phyloP scores from a whole-genome alignment of 192 early-diverging fungal genomes.

The Phycomyces nitens region DNA sequence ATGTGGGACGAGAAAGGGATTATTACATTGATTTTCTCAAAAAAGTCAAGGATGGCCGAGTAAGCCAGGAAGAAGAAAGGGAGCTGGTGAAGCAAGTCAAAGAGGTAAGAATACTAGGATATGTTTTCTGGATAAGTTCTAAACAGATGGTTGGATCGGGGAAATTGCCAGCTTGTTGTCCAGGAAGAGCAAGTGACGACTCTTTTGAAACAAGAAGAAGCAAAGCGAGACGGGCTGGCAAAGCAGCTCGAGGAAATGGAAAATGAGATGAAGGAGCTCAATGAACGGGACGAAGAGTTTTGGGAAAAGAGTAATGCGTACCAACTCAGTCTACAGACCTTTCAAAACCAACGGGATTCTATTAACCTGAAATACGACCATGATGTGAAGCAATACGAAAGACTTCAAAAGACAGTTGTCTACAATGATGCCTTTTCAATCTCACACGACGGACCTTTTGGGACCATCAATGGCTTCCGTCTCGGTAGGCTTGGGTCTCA shows the following conservation, averaged over 20 bases:
- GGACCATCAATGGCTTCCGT: constrained; percentile 92
- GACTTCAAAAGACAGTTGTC: constrained; percentile 88
- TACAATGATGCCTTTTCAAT: constrained; percentile 95
- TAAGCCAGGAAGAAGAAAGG: constrained; percentile 46
- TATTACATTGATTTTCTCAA: constrained; percentile 72
- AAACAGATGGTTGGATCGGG: constrained; percentile 30
- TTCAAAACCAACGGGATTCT: constrained; percentile 75
- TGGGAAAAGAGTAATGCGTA: constrained; percentile 79
- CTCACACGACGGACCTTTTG: constrained; percentile 78
- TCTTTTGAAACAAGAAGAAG: constrained; percentile 35
- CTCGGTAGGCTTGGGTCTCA: constrained; percentile 75
- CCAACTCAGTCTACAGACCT: constrained; percentile 54
- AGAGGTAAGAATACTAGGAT: too few relatives aligned
- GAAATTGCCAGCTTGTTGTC: constrained; percentile 40
- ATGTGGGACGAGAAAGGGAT: constrained; percentile 69
- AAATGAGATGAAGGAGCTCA: constrained; percentile 47
- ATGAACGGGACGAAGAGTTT: constrained; percentile 58
- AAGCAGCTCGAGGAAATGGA: constrained; percentile 46
- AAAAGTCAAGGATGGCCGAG: constrained; percentile 50
- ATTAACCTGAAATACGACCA: constrained; percentile 76
- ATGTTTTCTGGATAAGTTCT: too few relatives aligned
- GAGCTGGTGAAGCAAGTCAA: constrained; percentile 53
- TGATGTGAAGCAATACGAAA: constrained; percentile 71
- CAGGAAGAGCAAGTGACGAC: neutral
- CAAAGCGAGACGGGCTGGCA: constrained; percentile 49